A percentile compares a stretch with the other conserved stretches of the same genome.
These are phyloP conservation scores for Diaporthe citri DNA, from an alignment of 2,329 filamentous ascomycete species.

Conservation along the genomic window DNA sequence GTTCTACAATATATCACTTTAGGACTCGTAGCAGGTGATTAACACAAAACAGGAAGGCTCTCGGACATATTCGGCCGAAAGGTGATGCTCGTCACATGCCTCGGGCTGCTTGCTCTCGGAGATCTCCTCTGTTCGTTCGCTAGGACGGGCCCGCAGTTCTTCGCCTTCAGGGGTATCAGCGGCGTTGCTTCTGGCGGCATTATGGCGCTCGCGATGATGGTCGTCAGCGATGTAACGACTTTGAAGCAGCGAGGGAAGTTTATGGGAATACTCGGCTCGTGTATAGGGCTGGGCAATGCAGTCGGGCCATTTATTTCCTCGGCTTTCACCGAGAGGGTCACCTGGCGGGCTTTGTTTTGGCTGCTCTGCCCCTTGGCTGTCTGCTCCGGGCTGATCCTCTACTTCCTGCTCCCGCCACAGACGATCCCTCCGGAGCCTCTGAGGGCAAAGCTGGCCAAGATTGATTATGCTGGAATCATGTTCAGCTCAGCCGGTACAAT, in stretches of 20 bases:
- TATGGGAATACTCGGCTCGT: constrained; percentile 57
- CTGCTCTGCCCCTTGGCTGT: constrained; percentile 62
- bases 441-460: constrained; percentile 64
- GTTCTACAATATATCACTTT: not conserved
- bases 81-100: constrained; percentile 65
- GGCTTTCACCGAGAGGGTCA: constrained; percentile 51
- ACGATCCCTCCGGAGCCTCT: constrained; percentile 53
- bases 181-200: constrained; percentile 74
- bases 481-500: constrained; percentile 68
- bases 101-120: constrained; percentile 65
- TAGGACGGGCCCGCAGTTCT: constrained; percentile 68
- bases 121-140: constrained; percentile 72
- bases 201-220: constrained; percentile 70
- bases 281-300: constrained; percentile 56
- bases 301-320: constrained; percentile 59
- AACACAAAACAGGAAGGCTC: constrained; percentile 51
- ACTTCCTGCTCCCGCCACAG: constrained; percentile 64
- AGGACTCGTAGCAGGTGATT: not conserved
- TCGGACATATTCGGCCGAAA: constrained; percentile 74
- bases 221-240: constrained; percentile 71
- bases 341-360: constrained; percentile 62
- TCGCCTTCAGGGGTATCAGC: constrained; percentile 70
- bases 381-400: constrained; percentile 55
- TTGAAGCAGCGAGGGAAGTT: constrained; percentile 70
- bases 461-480: constrained; percentile 71